These are phyloP conservation scores for Cladosporium sp. DNA, from an alignment of 2,329 filamentous ascomycete species.

Conservation along the genomic window DNA sequence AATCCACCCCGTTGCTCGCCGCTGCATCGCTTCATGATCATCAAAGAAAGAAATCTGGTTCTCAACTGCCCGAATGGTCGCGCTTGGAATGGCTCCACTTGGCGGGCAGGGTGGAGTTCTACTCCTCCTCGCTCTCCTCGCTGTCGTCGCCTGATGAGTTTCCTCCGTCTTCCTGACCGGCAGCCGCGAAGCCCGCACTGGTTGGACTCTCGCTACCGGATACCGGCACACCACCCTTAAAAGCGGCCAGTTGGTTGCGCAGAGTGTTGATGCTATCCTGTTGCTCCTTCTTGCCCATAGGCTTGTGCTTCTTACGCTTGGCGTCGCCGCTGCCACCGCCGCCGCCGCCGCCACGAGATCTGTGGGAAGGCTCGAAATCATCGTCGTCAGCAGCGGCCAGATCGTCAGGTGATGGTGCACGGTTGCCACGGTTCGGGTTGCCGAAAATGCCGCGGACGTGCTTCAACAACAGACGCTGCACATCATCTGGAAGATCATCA, in stretches of 20 bases:
- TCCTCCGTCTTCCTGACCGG: constrained; percentile 7
- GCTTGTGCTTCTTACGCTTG: constrained; percentile 69
- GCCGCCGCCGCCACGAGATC: constrained; percentile 19
- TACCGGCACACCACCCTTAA: constrained; percentile 19
- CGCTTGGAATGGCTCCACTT: too few relatives aligned
- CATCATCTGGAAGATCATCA: constrained; percentile 52
- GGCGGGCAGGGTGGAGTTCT: constrained; percentile 13
- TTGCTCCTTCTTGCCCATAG: constrained; percentile 69
- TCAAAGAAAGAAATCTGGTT: not conserved
- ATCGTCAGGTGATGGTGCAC: constrained; percentile 27
- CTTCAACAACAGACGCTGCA: constrained; percentile 51
- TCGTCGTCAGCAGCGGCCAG: constrained; percentile 42
- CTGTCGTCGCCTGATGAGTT: constrained; percentile 29
- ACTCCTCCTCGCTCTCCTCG: constrained; percentile 34
- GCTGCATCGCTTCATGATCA: constrained; percentile 11
- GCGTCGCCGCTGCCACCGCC: constrained; percentile 29
- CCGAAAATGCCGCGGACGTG: constrained; percentile 47
- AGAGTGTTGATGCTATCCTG: constrained; percentile 62
- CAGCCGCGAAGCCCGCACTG: constrained; percentile 17
- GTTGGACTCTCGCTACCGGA: constrained; percentile 21
- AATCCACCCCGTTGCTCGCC: too few relatives aligned
- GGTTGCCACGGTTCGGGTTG: constrained; percentile 22
- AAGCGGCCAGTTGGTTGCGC: constrained; percentile 50
- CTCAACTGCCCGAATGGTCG: too few relatives aligned
- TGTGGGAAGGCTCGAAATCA: constrained; percentile 41